Evolutionary conservation across 202 grass and related monocot genomes (phyloP), one percentile per base, ranked within the genome.

Genomic region (Zizania palustris): DNA sequence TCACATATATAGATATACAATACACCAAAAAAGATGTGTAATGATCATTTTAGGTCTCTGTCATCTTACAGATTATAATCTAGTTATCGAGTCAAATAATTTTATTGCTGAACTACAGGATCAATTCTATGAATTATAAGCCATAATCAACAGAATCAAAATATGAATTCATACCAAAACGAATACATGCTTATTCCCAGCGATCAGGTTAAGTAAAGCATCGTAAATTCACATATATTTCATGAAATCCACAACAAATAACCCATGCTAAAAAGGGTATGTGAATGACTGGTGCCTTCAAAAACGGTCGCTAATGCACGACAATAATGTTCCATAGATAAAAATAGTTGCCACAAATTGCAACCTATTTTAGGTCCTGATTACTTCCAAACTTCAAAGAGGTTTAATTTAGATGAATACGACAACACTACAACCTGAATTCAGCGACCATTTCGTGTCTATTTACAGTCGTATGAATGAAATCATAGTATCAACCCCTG

Each of bases 401-500:
- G 64, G 41, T 76, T 67, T 44, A 39, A 74, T 62, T 65, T 22
- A 65, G n/a, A 75, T 15, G 34, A 75, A 50, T 35, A 49, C 49
- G 69, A 12, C 81, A 71, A 60, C 58, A 74, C 10, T 79, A 69
- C 37, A 69, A 3, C 53, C 60, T 38, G 65, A 80, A 74, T 84
- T 76, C 58, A 80, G 44, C 9, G 49, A 58, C 16, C 59, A 64
- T 75, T 14, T 42, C 71, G 75, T 80, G 72, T 78, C 65, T 82
- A 85, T 89, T 63, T 90, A 86, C 87, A 85, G 14, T 44, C 68
- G 61, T 80, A 53, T 79, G 66, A 69, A 49, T 36, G 12, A 57
- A 11, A 80, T 93, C 70, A 97, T 63, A 91, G 75, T 49, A 91
- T 80, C 71, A 91, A 90, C 13, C 84, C 90, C 77, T 87, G 88